These are phyloP conservation scores for Actinomortierella ambigua DNA, from an alignment of 371 early-diverging fungal genomes.

Conservation along the genomic window DNA sequence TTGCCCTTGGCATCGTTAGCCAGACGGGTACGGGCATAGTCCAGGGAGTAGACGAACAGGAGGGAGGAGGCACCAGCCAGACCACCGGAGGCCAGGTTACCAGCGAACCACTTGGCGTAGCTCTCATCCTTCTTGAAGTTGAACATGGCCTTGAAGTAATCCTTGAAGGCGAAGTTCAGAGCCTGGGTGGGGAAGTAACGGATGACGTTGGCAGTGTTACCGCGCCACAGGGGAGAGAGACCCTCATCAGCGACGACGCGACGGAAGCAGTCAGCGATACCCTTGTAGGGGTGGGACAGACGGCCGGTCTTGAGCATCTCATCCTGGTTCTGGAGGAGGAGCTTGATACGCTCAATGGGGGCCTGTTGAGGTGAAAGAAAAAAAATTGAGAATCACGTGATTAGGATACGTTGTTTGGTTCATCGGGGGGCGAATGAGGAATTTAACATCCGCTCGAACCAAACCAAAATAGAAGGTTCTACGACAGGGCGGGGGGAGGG, in stretches of 20 bases:
- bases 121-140: slow-evolving; percentile 70
- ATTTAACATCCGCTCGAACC: too few species aligned
- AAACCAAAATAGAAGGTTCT: neutral
- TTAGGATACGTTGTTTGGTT: too few species aligned
- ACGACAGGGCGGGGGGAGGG: neutral
- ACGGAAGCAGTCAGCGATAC: slow-evolving; percentile 67
- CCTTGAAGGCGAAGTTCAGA: slow-evolving; percentile 84
- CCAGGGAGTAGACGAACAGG: slow-evolving; percentile 75
- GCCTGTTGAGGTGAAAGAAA: slow-evolving; percentile 29
- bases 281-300: slow-evolving; percentile 67
- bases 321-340: slow-evolving; percentile 78
- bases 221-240: slow-evolving; percentile 69
- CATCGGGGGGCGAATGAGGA: too few species aligned
- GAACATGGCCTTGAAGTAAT: slow-evolving; percentile 79
- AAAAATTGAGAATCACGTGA: neutral
- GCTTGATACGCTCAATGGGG: slow-evolving; percentile 83
- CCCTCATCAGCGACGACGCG: slow-evolving; percentile 75
- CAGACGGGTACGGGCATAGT: slow-evolving; percentile 82
- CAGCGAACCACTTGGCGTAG: slow-evolving; percentile 75
- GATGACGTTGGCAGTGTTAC: slow-evolving; percentile 78
- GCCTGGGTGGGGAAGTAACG: slow-evolving; percentile 87
- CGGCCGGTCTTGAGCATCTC: slow-evolving; percentile 72
- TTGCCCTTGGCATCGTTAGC: slow-evolving; percentile 70
- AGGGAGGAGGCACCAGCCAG: slow-evolving; percentile 80
- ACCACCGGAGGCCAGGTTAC: slow-evolving; percentile 81